These are phyloP conservation scores for Kazachstania viticola DNA, from an alignment of 805 yeast species.

Conservation along the genomic window DNA sequence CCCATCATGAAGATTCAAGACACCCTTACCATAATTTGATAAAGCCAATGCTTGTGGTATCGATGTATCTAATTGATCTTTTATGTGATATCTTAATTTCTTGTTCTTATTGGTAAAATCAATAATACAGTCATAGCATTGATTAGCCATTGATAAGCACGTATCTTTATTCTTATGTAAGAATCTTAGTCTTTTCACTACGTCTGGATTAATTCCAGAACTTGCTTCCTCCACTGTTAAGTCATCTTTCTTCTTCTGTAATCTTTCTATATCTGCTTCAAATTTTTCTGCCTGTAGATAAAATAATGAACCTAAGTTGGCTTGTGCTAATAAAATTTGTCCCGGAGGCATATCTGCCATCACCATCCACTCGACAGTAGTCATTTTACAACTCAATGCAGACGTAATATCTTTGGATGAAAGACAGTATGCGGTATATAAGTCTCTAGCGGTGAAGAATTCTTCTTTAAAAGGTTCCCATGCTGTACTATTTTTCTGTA, in stretches of 20 bases:
- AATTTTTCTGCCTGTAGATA: conserved; percentile 56
- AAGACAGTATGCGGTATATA: conserved; percentile 59
- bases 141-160: conserved; percentile 26
- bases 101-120: conserved; percentile 29
- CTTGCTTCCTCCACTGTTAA: too few species aligned
- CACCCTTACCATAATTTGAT: conserved; percentile 80
- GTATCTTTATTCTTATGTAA: conserved; percentile 19
- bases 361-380: conserved; percentile 64
- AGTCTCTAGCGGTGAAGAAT: conserved; percentile 64
- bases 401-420: conserved; percentile 54
- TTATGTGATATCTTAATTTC: conserved; percentile 23
- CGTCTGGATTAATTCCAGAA: too few species aligned
- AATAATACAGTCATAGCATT: conserved; percentile 35
- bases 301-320: conserved; percentile 57
- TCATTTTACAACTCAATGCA: conserved; percentile 49
- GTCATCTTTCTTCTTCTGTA: conserved; percentile 20
- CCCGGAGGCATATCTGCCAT: conserved; percentile 56
- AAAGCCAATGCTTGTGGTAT: conserved; percentile 63
- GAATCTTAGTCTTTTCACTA: conserved; percentile 13
- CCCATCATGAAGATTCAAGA: conserved; percentile 51
- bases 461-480: conserved; percentile 74
- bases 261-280: conserved; percentile 35
- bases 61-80: conserved; percentile 30
- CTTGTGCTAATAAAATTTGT: conserved; percentile 51
- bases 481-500: conserved; percentile 34